Percentiles rank a stretch among this genome's conserved stretches.
phyloP scores from a whole-genome alignment of 1,284 basidiomycete species.

The Tylopilus sp. region DNA sequence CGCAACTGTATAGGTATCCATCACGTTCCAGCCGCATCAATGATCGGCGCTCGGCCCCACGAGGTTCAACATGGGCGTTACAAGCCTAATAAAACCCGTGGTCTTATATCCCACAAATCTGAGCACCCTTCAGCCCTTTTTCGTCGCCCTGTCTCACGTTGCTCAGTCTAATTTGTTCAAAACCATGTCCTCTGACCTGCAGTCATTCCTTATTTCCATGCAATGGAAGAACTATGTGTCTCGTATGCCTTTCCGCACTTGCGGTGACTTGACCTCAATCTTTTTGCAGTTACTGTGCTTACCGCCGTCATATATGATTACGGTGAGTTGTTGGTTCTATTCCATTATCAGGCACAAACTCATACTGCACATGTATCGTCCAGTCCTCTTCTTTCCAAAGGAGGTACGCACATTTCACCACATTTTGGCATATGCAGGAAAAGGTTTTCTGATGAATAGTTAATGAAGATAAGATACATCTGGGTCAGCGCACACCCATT shows the following conservation, averaged over 20 bases:
- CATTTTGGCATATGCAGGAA: too few species aligned
- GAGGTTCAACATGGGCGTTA: too few species aligned
- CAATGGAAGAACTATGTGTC: not conserved
- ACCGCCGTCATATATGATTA: conserved; percentile 10
- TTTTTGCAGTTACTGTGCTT: conserved; percentile 2
- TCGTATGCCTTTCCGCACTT: not conserved
- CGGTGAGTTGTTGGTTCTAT: not conserved
- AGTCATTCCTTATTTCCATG: not conserved
- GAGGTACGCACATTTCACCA: conserved; percentile 2
- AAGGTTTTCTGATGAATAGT: not conserved
- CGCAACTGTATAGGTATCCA: too few species aligned
- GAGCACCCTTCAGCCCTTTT: too few species aligned
- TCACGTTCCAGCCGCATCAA: too few species aligned
- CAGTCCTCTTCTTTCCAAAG: conserved; percentile 5
- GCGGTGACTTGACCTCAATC: not conserved
- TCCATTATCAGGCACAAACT: not conserved
- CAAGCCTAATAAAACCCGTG: conserved; percentile 47
- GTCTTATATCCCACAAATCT: too few species aligned
- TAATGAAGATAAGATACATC: conserved; percentile 20
- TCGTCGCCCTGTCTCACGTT: too few species aligned
- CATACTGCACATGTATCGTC: too few species aligned
- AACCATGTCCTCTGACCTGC: too few species aligned
- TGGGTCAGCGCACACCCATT: conserved; percentile 9
- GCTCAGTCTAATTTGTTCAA: too few species aligned
- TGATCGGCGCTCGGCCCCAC: too few species aligned